Percentiles rank a stretch among this genome's conserved stretches.
Evolutionary conservation across 192 early-diverging fungal species (phyloP).

Genomic region (Coemansia sp.): DNA sequence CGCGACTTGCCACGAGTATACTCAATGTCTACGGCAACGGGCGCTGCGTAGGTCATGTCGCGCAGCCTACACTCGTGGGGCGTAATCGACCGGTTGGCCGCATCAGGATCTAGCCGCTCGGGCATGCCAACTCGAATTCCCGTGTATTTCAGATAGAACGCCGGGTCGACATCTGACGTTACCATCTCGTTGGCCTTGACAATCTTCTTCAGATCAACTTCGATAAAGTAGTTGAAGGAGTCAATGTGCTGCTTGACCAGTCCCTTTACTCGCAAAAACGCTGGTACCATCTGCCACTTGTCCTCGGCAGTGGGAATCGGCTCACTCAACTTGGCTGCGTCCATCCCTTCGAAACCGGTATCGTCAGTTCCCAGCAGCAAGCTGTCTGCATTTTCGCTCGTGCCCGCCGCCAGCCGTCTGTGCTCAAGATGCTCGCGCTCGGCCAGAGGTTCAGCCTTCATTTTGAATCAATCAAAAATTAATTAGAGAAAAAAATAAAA

Average conservation of each 20-base stretch:
- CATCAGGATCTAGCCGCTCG: slow-evolving; percentile 75
- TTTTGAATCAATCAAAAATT: slow-evolving; percentile 7
- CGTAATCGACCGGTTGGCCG: slow-evolving; percentile 74
- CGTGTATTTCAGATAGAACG: slow-evolving; percentile 90
- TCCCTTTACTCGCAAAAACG: slow-evolving; percentile 96
- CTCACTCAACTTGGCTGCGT: slow-evolving; percentile 25
- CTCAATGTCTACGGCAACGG: slow-evolving; percentile 92
- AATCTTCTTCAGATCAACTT: slow-evolving; percentile 93
- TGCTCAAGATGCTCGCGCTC: slow-evolving; percentile 20
- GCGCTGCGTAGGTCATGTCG: slow-evolving; percentile 92
- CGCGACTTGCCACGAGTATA: slow-evolving; percentile 65
- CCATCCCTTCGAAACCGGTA: background rate
- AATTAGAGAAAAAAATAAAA: background rate
- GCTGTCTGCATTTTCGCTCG: slow-evolving; percentile 17
- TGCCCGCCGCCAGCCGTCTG: slow-evolving; percentile 20
- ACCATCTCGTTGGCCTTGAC: slow-evolving; percentile 89
- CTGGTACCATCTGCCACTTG: slow-evolving; percentile 97
- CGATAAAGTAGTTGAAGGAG: slow-evolving; percentile 99
- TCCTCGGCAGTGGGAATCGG: slow-evolving; percentile 66
- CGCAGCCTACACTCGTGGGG: slow-evolving; percentile 96
- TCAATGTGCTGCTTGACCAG: slow-evolving; percentile 99
- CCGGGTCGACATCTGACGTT: slow-evolving; percentile 89
- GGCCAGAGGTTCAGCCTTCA: slow-evolving; percentile 18
- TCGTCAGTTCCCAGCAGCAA: slow-evolving; percentile 18
- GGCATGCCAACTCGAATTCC: slow-evolving; percentile 87